Evolutionary conservation across 352 stramenopile species (phyloP).

Genomic region (Phytophthora litchii): DNA sequence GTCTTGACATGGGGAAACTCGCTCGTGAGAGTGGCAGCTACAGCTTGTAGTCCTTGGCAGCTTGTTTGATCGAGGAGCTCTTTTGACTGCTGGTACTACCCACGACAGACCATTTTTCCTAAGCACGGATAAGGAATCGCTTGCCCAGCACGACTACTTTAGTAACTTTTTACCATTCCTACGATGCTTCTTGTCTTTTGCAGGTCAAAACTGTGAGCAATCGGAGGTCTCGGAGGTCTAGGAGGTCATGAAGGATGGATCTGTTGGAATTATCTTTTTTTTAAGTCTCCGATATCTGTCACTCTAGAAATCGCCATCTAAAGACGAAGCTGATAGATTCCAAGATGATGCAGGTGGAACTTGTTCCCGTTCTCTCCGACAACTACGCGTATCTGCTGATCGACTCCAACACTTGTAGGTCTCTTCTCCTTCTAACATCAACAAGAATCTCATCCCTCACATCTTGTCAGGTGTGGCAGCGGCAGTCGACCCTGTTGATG

Average conservation of each 20-base stretch:
- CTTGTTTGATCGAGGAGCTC: not conserved
- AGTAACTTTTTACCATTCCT: conserved; percentile 3
- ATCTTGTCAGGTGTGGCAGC: conserved; percentile 53
- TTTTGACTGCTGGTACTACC: conserved; percentile 7
- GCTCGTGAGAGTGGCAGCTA: conserved; percentile 6
- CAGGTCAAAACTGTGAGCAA: too few relatives aligned
- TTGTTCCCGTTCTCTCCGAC: conserved; percentile 87
- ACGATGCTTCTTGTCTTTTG: not conserved
- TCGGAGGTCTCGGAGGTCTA: too few relatives aligned
- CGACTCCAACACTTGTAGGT: conserved; percentile 50
- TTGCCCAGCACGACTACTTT: conserved; percentile 34
- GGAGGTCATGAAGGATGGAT: too few relatives aligned
- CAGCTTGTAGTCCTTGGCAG: not conserved
- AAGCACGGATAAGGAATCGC: conserved; percentile 49
- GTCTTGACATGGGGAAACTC: conserved; percentile 19
- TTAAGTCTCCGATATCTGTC: not conserved
- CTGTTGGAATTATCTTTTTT: conserved; percentile 9
- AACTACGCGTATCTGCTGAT: conserved; percentile 94
- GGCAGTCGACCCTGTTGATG: conserved; percentile 89
- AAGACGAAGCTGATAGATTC: not conserved
- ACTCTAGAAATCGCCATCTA: not conserved
- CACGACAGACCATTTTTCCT: conserved; percentile 33
- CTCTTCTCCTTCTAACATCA: conserved; percentile 7
- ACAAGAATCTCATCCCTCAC: not conserved
- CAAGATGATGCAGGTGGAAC: conserved; percentile 65